Evolutionary conservation across 1,139 yeast species (phyloP).

Genomic region (Scheffersomyces quercinus): DNA sequence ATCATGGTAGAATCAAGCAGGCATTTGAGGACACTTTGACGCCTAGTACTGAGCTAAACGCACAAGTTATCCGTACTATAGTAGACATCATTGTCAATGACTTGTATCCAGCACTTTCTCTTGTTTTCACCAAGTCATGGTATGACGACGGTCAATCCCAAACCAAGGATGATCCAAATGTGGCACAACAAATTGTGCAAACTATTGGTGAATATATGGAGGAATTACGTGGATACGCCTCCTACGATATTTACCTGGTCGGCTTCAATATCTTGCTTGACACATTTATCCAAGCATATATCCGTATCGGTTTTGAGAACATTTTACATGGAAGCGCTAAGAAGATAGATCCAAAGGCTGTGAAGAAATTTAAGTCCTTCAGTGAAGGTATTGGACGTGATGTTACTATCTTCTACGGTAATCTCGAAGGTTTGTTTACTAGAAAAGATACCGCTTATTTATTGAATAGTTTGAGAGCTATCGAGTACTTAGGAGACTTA

Average conservation of each 20-base stretch:
- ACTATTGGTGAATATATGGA: slow-evolving; percentile 74
- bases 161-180: slow-evolving; percentile 35
- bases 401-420: slow-evolving; percentile 61
- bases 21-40: slow-evolving; percentile 65
- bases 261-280: slow-evolving; percentile 47
- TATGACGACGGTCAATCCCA: slow-evolving; percentile 43
- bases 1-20: slow-evolving; percentile 55
- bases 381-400: slow-evolving; percentile 54
- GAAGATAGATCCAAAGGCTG: slow-evolving; percentile 61
- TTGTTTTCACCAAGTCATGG: slow-evolving; percentile 44
- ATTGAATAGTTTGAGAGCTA: slow-evolving; percentile 49
- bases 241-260: slow-evolving; percentile 47
- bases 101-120: slow-evolving; percentile 45
- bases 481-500: slow-evolving; percentile 74
- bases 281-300: slow-evolving; percentile 44
- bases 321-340: slow-evolving; percentile 49
- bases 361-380: slow-evolving; percentile 43
- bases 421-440: slow-evolving; percentile 56
- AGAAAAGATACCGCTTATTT: slow-evolving; percentile 51
- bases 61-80: slow-evolving; percentile 63
- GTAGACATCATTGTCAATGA: slow-evolving; percentile 74
- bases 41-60: slow-evolving; percentile 78
- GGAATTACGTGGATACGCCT: slow-evolving; percentile 56
- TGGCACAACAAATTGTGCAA: slow-evolving; percentile 61
- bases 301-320: slow-evolving; percentile 48